Evolutionary conservation across 2,329 filamentous ascomycete genomes (phyloP), one percentile per base, ranked within the genome.

Genomic region (Fusarium nurragi): DNA sequence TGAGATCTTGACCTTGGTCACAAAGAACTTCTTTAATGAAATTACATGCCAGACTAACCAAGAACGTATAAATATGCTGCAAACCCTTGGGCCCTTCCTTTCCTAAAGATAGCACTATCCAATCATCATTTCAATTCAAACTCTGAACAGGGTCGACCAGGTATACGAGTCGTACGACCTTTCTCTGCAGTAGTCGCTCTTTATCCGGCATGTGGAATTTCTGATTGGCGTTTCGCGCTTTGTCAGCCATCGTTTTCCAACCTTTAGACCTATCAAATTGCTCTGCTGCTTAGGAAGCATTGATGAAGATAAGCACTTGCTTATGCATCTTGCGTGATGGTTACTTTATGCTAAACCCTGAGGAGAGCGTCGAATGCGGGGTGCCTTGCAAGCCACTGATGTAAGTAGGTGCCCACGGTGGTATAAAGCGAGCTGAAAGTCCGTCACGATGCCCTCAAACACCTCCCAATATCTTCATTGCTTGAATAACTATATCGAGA

Each of bases 281-380:
- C 4, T 3, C 9, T 25, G 2, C 10, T 6, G 48, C 30, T 56
- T 56, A 56, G 28, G 12, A 38, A 53, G 28, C 19, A 16, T 3
- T 30, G 21, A 16, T 14, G 12, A 28, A 28, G 38, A 39, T 43
- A 54, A 56, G 43, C 50, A 10, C 34, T 50, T 62, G 59, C 57
- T 62, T 45, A 62, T 39, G 44, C 23, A 62, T 30, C 18, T 5
- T 50, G 45, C 12, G 19, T 34, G 49, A 56, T 32, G 18, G 12
- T 36, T 6, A 25, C 30, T 30, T 40, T 39, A 38, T 32, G 26
- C 46, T 55, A 43, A 37, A 30, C 14, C 4, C 3, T 8, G 19
- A n/a, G 13, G 38, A n/a, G 41, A 19, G 22, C 7, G 21, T 22
- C 14, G 13, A 0, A n/a, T 45, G 57, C 38, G 43, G 50, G 44